Conservation (phyloP, 306 rosid genomes). For the Vachellia pachyceras region DNA sequence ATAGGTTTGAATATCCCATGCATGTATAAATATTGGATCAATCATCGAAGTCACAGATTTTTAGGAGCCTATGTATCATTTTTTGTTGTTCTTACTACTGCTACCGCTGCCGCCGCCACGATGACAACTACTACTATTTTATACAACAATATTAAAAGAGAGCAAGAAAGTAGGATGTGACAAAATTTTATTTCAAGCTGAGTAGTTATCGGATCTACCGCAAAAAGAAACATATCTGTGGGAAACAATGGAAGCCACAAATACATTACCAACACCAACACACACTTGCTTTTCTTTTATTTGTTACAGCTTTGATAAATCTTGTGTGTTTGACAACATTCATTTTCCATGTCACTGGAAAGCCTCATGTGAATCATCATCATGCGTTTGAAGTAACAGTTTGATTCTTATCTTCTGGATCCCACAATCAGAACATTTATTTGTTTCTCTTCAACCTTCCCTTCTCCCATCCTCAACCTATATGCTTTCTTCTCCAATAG, state of each 20-base stretch:
- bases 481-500: neutral
- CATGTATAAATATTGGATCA: too few species aligned
- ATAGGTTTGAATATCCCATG: too few species aligned
- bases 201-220: constrained; percentile 1
- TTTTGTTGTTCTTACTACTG: too few species aligned
- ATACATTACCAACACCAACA: too few species aligned
- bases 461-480: neutral
- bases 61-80: too few species aligned
- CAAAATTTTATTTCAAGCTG: neutral
- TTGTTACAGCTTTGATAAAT: neutral
- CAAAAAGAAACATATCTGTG: constrained; percentile 30
- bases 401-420: constrained; percentile 39
- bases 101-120: too few species aligned
- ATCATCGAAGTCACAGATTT: too few species aligned
- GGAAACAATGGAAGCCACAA: constrained; percentile 32
- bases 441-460: constrained; percentile 23
- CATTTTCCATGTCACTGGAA: neutral
- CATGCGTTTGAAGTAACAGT: neutral
- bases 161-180: too few species aligned
- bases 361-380: neutral
- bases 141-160: too few species aligned
- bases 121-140: too few species aligned
- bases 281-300: neutral
- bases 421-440: constrained; percentile 38
- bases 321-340: neutral